Conservation (phyloP, 306 rosid genomes). For the Cicer pinnatifidum region DNA sequence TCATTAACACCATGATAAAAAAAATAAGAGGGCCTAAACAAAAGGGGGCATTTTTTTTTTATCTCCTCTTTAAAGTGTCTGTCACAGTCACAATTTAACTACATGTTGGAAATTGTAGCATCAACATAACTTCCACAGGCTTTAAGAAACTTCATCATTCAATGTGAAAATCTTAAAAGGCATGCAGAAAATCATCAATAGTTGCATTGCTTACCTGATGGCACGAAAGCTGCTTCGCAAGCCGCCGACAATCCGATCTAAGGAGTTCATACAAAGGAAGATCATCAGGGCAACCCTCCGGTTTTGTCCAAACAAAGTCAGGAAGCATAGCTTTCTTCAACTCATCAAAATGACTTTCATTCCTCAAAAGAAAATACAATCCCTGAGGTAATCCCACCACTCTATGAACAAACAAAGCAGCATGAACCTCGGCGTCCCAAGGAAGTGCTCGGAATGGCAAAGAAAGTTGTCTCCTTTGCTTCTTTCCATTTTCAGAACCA, state of each 20-base stretch:
- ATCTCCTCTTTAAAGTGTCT: background rate
- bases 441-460: conserved; percentile 75
- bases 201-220: conserved; percentile 63
- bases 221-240: conserved; percentile 74
- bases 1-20: background rate
- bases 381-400: conserved; percentile 81
- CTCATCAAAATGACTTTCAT: conserved; percentile 71
- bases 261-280: conserved; percentile 80
- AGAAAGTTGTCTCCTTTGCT: conserved; percentile 60
- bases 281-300: conserved; percentile 76
- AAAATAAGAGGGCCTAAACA: background rate
- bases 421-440: conserved; percentile 95
- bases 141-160: conserved; percentile 30
- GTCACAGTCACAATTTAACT: conserved; percentile 23
- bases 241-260: conserved; percentile 53
- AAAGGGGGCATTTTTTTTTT: background rate
- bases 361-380: conserved; percentile 85
- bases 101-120: background rate
- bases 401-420: conserved; percentile 89
- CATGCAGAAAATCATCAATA: background rate
- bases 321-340: conserved; percentile 65
- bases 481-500: conserved; percentile 58
- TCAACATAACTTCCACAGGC: conserved; percentile 17
- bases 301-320: conserved; percentile 79
- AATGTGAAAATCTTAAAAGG: conserved; percentile 8